Percentiles rank a stretch among this genome's conserved stretches.
These are phyloP conservation scores for Tuber aestivum DNA, from an alignment of 495 filamentous ascomycete species.

Conservation along the genomic window DNA sequence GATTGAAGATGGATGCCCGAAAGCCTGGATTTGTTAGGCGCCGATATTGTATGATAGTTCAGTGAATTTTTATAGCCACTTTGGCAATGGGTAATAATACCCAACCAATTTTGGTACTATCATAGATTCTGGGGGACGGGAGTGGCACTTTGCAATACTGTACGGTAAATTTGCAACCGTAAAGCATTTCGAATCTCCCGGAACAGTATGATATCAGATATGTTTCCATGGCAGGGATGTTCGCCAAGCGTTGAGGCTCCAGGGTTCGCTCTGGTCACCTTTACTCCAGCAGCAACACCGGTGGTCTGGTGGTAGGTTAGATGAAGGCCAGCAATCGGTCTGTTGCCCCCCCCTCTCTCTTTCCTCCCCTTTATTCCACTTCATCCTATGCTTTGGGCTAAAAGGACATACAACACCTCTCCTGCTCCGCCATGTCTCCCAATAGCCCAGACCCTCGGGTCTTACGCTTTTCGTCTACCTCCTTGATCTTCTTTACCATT, in stretches of 20 bases:
- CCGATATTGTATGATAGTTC: background rate
- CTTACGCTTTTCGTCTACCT: slow-evolving; percentile 32
- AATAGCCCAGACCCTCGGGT: slow-evolving; percentile 10
- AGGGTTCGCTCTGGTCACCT: background rate
- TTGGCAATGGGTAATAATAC: background rate
- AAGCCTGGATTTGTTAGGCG: background rate
- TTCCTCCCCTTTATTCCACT: background rate
- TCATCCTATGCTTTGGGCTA: background rate
- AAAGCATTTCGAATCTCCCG: background rate
- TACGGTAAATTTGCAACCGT: background rate
- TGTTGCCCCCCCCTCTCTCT: background rate
- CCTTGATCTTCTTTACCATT: slow-evolving; percentile 56
- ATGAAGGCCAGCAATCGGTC: background rate
- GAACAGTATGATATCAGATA: background rate
- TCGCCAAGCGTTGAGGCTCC: slow-evolving; percentile 3
- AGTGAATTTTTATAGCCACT: background rate
- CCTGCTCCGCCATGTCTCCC: slow-evolving; percentile 15
- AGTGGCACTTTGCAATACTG: background rate
- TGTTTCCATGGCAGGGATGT: background rate
- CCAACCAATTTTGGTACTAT: background rate
- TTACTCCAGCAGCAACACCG: background rate
- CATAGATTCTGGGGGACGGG: background rate
- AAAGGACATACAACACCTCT: background rate
- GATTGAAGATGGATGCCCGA: background rate
- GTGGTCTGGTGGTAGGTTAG: background rate